These are phyloP conservation scores for Fusarium longipes DNA, from an alignment of 2,329 filamentous ascomycete species.

Conservation along the genomic window DNA sequence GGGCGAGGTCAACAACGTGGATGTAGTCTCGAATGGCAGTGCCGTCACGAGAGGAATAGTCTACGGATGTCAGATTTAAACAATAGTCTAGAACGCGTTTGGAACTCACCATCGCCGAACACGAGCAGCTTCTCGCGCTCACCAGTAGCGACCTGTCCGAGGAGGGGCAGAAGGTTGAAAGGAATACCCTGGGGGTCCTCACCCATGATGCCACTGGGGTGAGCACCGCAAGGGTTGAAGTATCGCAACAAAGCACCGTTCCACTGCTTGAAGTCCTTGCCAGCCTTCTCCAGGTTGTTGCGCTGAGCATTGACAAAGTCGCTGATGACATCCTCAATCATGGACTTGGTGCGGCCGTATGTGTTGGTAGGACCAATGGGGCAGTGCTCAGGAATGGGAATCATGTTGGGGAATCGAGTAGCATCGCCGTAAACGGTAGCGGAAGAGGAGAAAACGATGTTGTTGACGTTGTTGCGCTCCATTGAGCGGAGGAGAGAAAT, in stretches of 20 bases:
- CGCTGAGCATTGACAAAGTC: slow-evolving; percentile 91
- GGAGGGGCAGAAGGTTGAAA: slow-evolving; percentile 92
- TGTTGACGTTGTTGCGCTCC: slow-evolving; percentile 89
- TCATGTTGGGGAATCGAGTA: slow-evolving; percentile 96
- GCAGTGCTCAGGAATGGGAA: slow-evolving; percentile 96
- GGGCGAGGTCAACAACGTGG: slow-evolving; percentile 90
- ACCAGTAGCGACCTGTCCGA: slow-evolving; percentile 95
- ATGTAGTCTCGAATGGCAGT: slow-evolving; percentile 99
- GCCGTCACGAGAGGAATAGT: slow-evolving; percentile 90
- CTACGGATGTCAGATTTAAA: slow-evolving; percentile 58
- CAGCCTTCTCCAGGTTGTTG: slow-evolving; percentile 81
- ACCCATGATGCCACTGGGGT: slow-evolving; percentile 96
- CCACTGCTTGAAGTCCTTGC: slow-evolving; percentile 83
- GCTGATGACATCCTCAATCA: slow-evolving; percentile 90
- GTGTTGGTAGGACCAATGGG: slow-evolving; percentile 97
- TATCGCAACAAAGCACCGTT: slow-evolving; percentile 94
- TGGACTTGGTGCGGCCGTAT: slow-evolving; percentile 96
- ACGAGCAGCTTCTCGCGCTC: slow-evolving; percentile 94
- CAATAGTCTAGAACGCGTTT: neutral
- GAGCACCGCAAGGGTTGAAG: slow-evolving; percentile 96
- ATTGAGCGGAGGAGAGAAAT: slow-evolving; percentile 88
- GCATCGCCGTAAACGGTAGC: slow-evolving; percentile 99
- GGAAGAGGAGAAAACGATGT: slow-evolving; percentile 98
- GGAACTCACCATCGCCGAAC: slow-evolving; percentile 85
- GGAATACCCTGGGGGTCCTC: slow-evolving; percentile 96